Conservation (phyloP, 108 stramenopile species). For the Aurantiochytrium sp. region DNA sequence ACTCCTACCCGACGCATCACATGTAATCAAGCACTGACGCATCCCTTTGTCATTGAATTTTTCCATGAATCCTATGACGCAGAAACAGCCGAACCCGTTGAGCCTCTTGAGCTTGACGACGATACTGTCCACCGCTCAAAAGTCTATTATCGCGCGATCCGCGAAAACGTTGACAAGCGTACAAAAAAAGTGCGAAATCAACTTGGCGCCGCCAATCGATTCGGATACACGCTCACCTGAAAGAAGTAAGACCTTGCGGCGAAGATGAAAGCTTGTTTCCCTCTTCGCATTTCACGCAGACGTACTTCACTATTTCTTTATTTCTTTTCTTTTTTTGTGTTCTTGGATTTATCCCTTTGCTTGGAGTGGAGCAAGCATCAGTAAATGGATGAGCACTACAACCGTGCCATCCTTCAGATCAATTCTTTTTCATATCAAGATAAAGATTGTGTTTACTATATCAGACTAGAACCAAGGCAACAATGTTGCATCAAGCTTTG, state of each 20-base stretch:
- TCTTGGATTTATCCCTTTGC: neutral
- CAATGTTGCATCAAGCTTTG: neutral
- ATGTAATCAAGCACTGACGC: conserved; percentile 48
- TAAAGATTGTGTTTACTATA: too few relatives aligned
- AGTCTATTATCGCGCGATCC: neutral
- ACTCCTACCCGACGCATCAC: conserved; percentile 33
- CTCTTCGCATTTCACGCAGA: neutral
- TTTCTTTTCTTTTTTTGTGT: neutral
- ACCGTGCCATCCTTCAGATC: too few relatives aligned
- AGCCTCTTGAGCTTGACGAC: neutral
- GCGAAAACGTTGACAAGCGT: neutral
- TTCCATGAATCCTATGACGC: neutral
- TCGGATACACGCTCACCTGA: neutral
- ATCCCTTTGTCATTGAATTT: conserved; percentile 52
- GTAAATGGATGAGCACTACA: too few relatives aligned
- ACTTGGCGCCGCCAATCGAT: neutral
- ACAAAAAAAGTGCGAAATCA: neutral
- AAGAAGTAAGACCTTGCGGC: neutral
- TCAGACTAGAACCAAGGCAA: neutral
- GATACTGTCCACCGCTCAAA: neutral
- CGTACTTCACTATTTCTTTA: neutral
- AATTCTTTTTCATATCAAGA: too few relatives aligned
- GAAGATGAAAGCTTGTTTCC: too few relatives aligned
- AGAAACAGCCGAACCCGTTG: neutral
- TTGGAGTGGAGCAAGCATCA: too few relatives aligned